Base-by-base conservation (phyloP, 306 rosid species). In the Cyamopsis tetragonoloba region DNA sequence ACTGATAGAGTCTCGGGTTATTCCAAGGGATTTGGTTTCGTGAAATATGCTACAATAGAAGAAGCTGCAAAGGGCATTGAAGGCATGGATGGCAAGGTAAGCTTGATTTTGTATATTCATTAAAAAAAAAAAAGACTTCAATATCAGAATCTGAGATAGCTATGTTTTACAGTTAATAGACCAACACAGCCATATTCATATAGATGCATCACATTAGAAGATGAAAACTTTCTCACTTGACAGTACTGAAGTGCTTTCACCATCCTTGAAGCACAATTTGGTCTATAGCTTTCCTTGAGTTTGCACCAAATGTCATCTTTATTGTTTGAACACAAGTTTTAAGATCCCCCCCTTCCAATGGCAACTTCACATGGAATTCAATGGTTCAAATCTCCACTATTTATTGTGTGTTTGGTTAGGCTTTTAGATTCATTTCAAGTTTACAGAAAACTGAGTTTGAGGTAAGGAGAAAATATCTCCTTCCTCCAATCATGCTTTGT, bases 41-140 rank as follows among this genome's bases (percentile, higher is more conserved):
- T 93, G 62, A 82, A 50, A 30, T 90, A 90, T 86, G 80, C 90
- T 14, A 88, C 85, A 39, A 46, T 90, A 66, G 97, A 88, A 62
- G 99, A 76, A 35, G 97, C 99, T 44, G 84, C 79, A 47, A 86
- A 85, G 76, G 97, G 99, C 68, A 93, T 88, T 23, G 85, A 88
- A 68, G 99, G 99, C 73, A 93, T 93, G 99, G 95, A 93, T 83
- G 99, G 99, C 51, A 79, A 85, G 97, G 99, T 93, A 51, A 72
- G 80, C 38, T 47, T 31, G n/a, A 58, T 37, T 68, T 44, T 61
- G 17, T 38, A 6, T 23, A 24, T 39, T 53, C 2, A 10, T 66
- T n/a, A 13, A 51, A 15, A 13, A 13, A 51, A 15, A 13, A 9
- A 59, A 43, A 18, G 50, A 30, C 9, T 66, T 62, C 12, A 66